Conservation (phyloP, 441 rosid genomes). For the Macaranga tanarius region DNA sequence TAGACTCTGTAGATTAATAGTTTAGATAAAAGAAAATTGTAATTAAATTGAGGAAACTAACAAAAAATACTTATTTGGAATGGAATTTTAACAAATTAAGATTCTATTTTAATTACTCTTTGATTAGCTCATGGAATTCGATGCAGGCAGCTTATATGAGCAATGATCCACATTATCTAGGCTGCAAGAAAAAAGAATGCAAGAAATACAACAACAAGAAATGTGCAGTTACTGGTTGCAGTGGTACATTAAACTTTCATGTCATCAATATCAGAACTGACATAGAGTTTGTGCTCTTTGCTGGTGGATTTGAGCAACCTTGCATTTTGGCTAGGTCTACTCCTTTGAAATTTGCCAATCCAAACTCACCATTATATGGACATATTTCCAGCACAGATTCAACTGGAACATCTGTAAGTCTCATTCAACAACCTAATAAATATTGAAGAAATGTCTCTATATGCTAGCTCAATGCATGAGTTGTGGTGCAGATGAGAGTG, state of each 20-base stretch:
- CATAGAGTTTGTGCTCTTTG: conserved; percentile 55
- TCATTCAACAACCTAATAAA: neutral
- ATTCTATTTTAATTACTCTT: neutral
- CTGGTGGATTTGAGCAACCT: conserved; percentile 50
- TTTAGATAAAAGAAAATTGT: too few species aligned
- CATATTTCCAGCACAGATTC: conserved; percentile 61
- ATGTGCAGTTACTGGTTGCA: conserved; percentile 39
- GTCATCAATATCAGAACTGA: conserved; percentile 61
- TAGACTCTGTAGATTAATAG: too few species aligned
- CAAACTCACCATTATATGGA: conserved; percentile 48
- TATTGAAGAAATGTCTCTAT: neutral
- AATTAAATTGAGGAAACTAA: too few species aligned
- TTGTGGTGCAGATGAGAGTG: conserved; percentile 52
- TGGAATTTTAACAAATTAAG: neutral
- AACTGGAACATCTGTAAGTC: conserved; percentile 49
- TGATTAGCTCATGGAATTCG: neutral
- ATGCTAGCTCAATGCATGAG: neutral
- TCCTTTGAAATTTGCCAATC: conserved; percentile 48
- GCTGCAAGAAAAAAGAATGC: conserved; percentile 47
- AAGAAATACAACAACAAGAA: conserved; percentile 16
- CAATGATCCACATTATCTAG: conserved; percentile 51
- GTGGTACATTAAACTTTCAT: conserved; percentile 49
- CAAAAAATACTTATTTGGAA: too few species aligned
- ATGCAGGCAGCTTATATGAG: conserved; percentile 56
- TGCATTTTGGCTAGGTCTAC: conserved; percentile 43